Conservation (phyloP, 2,329 filamentous ascomycete genomes). For the Aureobasidium uvarum region DNA sequence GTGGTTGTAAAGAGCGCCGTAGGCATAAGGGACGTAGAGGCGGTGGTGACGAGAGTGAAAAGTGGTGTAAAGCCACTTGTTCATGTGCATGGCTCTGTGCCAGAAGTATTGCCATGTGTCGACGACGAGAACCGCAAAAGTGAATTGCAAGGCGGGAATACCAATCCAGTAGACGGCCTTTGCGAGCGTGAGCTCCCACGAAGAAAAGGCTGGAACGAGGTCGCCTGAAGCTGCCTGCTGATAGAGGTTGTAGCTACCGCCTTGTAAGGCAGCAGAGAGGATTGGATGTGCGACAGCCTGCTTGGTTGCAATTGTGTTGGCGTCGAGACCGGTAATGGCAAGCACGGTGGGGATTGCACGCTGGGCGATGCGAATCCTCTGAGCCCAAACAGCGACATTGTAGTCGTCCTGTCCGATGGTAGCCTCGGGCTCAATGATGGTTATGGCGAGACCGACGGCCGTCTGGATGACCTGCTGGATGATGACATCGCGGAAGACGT, state of each 20-base stretch:
- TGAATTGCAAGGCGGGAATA: constrained; percentile 75
- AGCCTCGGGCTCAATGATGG: constrained; percentile 69
- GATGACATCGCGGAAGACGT: constrained; percentile 87
- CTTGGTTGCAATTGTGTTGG: constrained; percentile 70
- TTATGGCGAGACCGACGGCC: constrained; percentile 64
- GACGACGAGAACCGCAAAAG: constrained; percentile 69
- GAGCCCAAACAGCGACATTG: constrained; percentile 87
- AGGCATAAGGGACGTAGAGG: constrained; percentile 96
- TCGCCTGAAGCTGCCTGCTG: constrained; percentile 25
- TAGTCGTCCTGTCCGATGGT: constrained; percentile 76
- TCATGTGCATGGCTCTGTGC: constrained; percentile 95
- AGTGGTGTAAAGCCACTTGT: constrained; percentile 90
- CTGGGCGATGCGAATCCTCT: constrained; percentile 74
- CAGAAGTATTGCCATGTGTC: constrained; percentile 99
- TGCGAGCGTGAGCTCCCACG: constrained; percentile 75
- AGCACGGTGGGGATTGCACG: constrained; percentile 72
- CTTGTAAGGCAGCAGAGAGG: constrained; percentile 71
- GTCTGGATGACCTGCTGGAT: constrained; percentile 91
- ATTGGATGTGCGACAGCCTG: constrained; percentile 68
- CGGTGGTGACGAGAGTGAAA: constrained; percentile 96
- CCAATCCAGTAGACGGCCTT: constrained; percentile 75
- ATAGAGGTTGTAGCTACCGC: constrained; percentile 71
- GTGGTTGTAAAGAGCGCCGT: constrained; percentile 95
- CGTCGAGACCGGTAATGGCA: constrained; percentile 71
- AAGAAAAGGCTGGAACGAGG: constrained; percentile 71